Percentiles rank a stretch among this genome's conserved stretches.
Evolutionary conservation across 2,329 filamentous ascomycete species (phyloP).

Genomic region (Scopulariopsis brevicaulis): DNA sequence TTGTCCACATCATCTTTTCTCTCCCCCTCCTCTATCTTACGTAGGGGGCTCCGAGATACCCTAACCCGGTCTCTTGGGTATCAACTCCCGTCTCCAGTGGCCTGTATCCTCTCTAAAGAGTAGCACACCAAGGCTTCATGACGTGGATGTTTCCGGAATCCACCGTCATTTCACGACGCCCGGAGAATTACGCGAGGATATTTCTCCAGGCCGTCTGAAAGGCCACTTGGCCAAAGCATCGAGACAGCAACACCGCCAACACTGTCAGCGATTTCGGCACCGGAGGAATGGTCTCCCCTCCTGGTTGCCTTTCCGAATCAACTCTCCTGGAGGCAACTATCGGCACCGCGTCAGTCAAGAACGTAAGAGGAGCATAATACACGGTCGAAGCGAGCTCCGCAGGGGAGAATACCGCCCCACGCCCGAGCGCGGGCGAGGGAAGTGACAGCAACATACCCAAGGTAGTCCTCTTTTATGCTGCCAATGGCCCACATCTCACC

Average conservation of each 20-base stretch:
- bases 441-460: slow-evolving; percentile 35
- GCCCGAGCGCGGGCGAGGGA: neutral
- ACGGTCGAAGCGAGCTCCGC: neutral
- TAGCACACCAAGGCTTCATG: neutral
- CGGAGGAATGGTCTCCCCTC: neutral
- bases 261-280: neutral
- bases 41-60: neutral
- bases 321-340: slow-evolving; percentile 4
- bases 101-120: neutral
- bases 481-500: slow-evolving; percentile 95
- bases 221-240: neutral
- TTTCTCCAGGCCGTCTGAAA: neutral
- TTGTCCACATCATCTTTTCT: neutral
- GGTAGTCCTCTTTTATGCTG: slow-evolving; percentile 81
- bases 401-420: neutral
- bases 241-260: neutral
- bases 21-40: neutral
- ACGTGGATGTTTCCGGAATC: neutral
- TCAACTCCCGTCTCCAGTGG: neutral
- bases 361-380: neutral
- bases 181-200: neutral
- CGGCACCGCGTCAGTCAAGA: neutral
- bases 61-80: neutral
- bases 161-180: neutral
- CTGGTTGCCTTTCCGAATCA: neutral